Evolutionary conservation across 257 asterid species (phyloP).

Genomic region (Solanum corneliomulleri): DNA sequence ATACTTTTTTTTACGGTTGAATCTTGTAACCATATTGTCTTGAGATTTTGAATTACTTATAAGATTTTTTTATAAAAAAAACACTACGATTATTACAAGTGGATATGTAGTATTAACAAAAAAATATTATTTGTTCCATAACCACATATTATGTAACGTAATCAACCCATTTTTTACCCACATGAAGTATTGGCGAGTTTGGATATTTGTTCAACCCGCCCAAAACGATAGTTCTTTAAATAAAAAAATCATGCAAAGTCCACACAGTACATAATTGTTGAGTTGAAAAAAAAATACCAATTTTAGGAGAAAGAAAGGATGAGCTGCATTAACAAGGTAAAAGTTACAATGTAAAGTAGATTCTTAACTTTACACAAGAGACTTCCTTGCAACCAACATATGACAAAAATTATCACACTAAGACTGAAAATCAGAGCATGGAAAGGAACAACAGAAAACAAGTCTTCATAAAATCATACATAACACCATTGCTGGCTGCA

Average conservation of each 20-base stretch:
- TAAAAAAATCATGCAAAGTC: neutral
- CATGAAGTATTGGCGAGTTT: too few species aligned
- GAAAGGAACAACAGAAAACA: neutral
- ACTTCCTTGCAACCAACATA: conserved; percentile 15
- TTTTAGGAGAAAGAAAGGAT: neutral
- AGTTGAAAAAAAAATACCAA: neutral
- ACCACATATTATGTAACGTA: too few species aligned
- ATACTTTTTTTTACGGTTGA: too few species aligned
- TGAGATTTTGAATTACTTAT: too few species aligned
- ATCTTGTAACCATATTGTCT: too few species aligned
- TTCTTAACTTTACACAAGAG: conserved; percentile 6
- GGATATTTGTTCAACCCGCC: too few species aligned
- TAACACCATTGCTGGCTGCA: conserved; percentile 22
- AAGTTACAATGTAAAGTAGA: neutral
- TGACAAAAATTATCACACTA: neutral
- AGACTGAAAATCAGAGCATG: neutral
- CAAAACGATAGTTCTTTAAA: neutral
- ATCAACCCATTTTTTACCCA: too few species aligned
- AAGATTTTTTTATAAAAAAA: too few species aligned
- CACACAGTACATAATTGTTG: neutral
- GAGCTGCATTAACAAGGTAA: neutral
- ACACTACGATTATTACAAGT: too few species aligned
- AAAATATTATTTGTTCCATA: too few species aligned
- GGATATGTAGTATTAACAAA: too few species aligned
- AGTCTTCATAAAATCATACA: conserved; percentile 19